These are phyloP conservation scores for Moesziomyces aphidis DNA, from an alignment of 1,284 basidiomycete genomes.

Conservation along the genomic window DNA sequence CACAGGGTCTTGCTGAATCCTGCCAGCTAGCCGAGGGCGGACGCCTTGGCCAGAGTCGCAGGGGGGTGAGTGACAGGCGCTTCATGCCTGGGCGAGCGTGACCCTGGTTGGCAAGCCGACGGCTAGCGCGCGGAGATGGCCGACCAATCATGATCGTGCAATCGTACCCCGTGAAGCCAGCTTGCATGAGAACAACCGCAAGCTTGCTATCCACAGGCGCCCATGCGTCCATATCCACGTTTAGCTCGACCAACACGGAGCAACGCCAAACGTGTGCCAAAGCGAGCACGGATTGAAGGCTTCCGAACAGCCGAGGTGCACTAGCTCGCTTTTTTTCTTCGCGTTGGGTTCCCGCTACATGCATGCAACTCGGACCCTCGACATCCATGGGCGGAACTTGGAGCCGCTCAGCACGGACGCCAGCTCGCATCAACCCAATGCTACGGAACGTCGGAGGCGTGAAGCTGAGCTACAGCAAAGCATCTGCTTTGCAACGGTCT, in stretches of 20 bases:
- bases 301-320: conserved; percentile 39
- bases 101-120: conserved; percentile 19
- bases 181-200: neutral
- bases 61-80: conserved; percentile 5
- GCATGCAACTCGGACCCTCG: neutral
- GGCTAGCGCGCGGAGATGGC: conserved; percentile 31
- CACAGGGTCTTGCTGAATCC: neutral
- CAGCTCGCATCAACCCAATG: too few relatives aligned
- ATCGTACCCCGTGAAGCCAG: neutral
- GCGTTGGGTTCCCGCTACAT: neutral
- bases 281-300: conserved; percentile 28
- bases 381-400: neutral
- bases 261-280: conserved; percentile 7
- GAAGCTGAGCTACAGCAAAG: too few relatives aligned
- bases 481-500: too few relatives aligned
- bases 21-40: neutral
- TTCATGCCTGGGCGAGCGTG: conserved; percentile 8
- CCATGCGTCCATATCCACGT: conserved; percentile 5
- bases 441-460: too few relatives aligned
- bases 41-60: neutral
- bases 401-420: neutral
- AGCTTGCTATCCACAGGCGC: neutral
- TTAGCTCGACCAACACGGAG: neutral
- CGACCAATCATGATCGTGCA: conserved; percentile 30
- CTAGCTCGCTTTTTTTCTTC: conserved; percentile 25